These are phyloP conservation scores for Pseudogymnoascus sp. DNA, from an alignment of 2,329 filamentous ascomycete species.

Conservation along the genomic window DNA sequence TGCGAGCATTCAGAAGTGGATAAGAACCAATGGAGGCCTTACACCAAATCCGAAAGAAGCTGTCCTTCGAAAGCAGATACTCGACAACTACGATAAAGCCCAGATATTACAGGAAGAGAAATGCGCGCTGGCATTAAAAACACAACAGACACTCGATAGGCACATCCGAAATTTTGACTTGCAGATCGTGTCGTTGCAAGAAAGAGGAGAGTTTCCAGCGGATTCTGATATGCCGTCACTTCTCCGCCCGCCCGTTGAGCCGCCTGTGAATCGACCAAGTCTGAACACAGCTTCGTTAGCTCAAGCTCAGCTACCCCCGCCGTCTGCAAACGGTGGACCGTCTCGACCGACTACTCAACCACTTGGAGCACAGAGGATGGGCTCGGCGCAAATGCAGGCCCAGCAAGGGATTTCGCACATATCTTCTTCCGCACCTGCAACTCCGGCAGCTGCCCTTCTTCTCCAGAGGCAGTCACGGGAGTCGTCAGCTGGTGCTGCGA, in stretches of 20 bases:
- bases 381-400: constrained; percentile 13
- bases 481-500: constrained; percentile 50
- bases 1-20: constrained; percentile 69
- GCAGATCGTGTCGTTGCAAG: constrained; percentile 53
- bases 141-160: constrained; percentile 50
- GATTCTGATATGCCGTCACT: constrained; percentile 54
- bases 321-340: constrained; percentile 19
- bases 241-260: constrained; percentile 46
- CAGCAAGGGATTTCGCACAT: constrained; percentile 17
- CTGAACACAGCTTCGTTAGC: constrained; percentile 17
- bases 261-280: constrained; percentile 20
- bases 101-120: constrained; percentile 69
- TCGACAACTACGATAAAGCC: constrained; percentile 58
- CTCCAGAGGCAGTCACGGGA: constrained; percentile 48
- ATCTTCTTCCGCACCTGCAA: constrained; percentile 46
- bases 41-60: constrained; percentile 69
- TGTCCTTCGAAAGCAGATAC: constrained; percentile 53
- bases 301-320: constrained; percentile 17
- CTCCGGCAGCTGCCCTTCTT: constrained; percentile 52
- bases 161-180: constrained; percentile 54
- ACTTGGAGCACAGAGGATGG: constrained; percentile 16
- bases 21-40: constrained; percentile 67
- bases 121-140: constrained; percentile 57
- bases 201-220: constrained; percentile 41
- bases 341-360: constrained; percentile 20